These are phyloP conservation scores for Drosera spatulata DNA, from an alignment of 179 eudicot species.

Conservation along the genomic window DNA sequence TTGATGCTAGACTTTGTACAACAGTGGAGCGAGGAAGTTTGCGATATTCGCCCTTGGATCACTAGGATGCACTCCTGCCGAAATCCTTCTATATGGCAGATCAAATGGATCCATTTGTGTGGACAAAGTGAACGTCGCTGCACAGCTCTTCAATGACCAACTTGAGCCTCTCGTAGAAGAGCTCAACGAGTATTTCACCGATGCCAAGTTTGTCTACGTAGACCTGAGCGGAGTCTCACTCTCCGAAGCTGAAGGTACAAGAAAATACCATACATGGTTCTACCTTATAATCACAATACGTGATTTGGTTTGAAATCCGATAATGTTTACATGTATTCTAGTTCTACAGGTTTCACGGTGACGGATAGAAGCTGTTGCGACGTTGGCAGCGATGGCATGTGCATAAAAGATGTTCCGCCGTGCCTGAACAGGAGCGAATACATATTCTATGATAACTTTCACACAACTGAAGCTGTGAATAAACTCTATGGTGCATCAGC, in stretches of 20 bases:
- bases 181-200: conserved; percentile 8
- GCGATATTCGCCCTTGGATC: conserved; percentile 19
- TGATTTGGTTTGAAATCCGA: no score
- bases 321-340: no score
- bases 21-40: conserved; percentile 21
- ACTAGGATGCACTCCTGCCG: conserved; percentile 17
- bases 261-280: neutral
- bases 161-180: conserved; percentile 13
- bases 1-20: conserved; percentile 11
- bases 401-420: no score
- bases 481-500: no score
- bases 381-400: no score
- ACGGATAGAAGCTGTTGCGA: no score
- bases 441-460: no score
- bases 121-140: conserved; percentile 43
- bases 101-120: conserved; percentile 20
- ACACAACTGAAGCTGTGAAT: no score
- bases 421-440: no score
- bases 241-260: neutral
- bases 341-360: no score
- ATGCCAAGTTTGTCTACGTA: conserved; percentile 16
- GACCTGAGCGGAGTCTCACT: conserved; percentile 3
- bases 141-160: conserved; percentile 30
- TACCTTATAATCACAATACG: neutral
- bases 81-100: conserved; percentile 4